Percentiles rank a stretch among this genome's conserved stretches.
phyloP scores from a whole-genome alignment of 306 rosid genomes.

The Castanospermum australe region DNA sequence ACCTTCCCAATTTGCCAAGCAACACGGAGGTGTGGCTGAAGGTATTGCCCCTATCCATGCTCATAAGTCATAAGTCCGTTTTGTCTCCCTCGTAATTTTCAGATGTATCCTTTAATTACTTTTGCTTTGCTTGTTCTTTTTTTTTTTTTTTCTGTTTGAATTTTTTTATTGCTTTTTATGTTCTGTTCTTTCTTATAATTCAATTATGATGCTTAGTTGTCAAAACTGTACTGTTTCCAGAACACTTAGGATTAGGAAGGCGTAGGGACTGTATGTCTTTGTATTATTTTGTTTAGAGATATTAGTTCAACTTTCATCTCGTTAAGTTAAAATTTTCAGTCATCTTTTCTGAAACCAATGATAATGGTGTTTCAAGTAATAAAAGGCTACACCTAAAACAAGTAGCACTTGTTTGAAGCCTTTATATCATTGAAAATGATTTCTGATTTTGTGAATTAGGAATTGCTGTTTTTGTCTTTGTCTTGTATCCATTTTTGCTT shows the following conservation, averaged over 20 bases:
- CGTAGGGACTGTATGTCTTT: background rate
- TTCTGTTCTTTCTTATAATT: background rate
- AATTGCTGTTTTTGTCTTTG: background rate
- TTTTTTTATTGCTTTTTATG: background rate
- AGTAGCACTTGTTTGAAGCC: background rate
- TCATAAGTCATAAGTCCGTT: background rate
- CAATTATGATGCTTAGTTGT: background rate
- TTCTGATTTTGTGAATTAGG: too few species aligned
- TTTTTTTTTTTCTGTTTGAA: background rate
- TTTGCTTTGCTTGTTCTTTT: background rate
- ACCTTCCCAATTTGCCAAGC: conserved; percentile 79
- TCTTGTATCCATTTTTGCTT: background rate
- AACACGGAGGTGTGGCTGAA: conserved; percentile 82
- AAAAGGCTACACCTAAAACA: background rate
- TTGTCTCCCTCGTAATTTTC: too few species aligned
- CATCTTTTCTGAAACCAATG: background rate
- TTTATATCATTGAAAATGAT: too few species aligned
- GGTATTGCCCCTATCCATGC: conserved; percentile 35
- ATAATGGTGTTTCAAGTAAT: background rate
- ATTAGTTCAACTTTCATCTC: background rate
- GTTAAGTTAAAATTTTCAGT: background rate
- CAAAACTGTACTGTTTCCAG: background rate
- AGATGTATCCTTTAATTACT: background rate
- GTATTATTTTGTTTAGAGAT: background rate
- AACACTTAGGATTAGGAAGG: background rate